These are phyloP conservation scores for Prunus campanulata DNA, from an alignment of 306 rosid species.

Conservation along the genomic window DNA sequence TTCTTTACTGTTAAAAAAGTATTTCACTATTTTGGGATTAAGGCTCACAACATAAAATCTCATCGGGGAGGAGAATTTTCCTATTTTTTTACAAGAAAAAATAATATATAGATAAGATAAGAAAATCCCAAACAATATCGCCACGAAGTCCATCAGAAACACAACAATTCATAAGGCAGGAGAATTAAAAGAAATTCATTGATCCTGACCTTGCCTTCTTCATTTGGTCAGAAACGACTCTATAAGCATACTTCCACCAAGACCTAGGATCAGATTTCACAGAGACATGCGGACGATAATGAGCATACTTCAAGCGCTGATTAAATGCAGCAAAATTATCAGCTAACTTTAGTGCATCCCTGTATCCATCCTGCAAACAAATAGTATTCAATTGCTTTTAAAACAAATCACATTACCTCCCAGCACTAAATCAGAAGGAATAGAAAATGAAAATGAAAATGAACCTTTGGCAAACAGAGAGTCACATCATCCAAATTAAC, in stretches of 20 bases:
- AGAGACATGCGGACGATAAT: slow-evolving; percentile 72
- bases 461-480: slow-evolving; percentile 85
- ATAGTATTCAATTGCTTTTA: slow-evolving; percentile 17
- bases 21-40: neutral
- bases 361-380: slow-evolving; percentile 77
- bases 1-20: neutral
- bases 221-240: slow-evolving; percentile 78
- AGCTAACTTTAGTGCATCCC: slow-evolving; percentile 71
- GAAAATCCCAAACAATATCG: neutral
- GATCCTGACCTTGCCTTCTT: slow-evolving; percentile 80
- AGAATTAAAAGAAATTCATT: neutral
- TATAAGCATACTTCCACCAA: slow-evolving; percentile 95
- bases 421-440: slow-evolving; percentile 10
- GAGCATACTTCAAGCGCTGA: slow-evolving; percentile 90
- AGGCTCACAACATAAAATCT: neutral
- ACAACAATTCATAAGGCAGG: neutral
- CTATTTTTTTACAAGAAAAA: neutral
- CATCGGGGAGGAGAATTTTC: neutral
- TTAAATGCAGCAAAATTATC: slow-evolving; percentile 95
- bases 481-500: slow-evolving; percentile 96
- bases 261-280: slow-evolving; percentile 71
- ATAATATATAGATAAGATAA: neutral
- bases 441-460: slow-evolving; percentile 9
- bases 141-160: neutral
- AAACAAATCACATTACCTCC: slow-evolving; percentile 8